A percentile compares a stretch with the other conserved stretches of the same genome.
These are phyloP conservation scores for Suhomyces bolitotheri DNA, from an alignment of 1,139 yeast genomes.

Conservation along the genomic window DNA sequence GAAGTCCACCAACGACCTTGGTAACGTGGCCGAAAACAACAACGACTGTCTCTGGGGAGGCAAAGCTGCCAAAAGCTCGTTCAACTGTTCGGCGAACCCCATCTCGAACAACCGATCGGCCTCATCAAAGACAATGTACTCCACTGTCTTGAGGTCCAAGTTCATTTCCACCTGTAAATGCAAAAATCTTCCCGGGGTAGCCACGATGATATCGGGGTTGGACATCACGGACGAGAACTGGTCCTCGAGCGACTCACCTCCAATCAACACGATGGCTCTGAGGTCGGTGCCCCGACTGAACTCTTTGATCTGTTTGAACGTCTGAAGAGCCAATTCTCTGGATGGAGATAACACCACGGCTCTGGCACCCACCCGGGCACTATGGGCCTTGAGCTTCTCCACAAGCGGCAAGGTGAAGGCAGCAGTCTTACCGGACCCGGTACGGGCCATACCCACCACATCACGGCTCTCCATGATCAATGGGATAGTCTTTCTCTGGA, in stretches of 20 bases:
- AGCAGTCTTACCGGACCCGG: constrained; percentile 99
- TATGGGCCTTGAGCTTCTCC: constrained; percentile 78
- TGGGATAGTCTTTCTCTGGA: constrained; percentile 94
- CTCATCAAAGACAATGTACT: constrained; percentile 94
- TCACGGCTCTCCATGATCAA: constrained; percentile 83
- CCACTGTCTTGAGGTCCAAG: constrained; percentile 76
- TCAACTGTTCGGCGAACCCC: constrained; percentile 95
- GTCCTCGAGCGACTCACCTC: constrained; percentile 97
- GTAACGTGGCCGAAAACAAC: constrained; percentile 92
- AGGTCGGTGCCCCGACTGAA: constrained; percentile 83
- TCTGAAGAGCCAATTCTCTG: constrained; percentile 92
- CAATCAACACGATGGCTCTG: constrained; percentile 78
- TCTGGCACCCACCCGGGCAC: constrained; percentile 86
- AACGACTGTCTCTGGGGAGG: constrained; percentile 85
- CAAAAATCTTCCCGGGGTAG: constrained; percentile 96
- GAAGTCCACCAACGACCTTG: constrained; percentile 87
- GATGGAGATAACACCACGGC: constrained; percentile 90
- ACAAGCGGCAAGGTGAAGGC: constrained; percentile 94
- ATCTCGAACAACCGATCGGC: constrained; percentile 96
- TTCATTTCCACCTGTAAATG: constrained; percentile 96
- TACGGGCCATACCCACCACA: constrained; percentile 98
- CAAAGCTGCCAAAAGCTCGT: constrained; percentile 80
- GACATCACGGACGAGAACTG: constrained; percentile 91
- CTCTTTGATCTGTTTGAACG: constrained; percentile 84
- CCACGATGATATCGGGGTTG: constrained; percentile 92